Conservation (phyloP, 2,329 filamentous ascomycete genomes). For the Diplodia intermedia region DNA sequence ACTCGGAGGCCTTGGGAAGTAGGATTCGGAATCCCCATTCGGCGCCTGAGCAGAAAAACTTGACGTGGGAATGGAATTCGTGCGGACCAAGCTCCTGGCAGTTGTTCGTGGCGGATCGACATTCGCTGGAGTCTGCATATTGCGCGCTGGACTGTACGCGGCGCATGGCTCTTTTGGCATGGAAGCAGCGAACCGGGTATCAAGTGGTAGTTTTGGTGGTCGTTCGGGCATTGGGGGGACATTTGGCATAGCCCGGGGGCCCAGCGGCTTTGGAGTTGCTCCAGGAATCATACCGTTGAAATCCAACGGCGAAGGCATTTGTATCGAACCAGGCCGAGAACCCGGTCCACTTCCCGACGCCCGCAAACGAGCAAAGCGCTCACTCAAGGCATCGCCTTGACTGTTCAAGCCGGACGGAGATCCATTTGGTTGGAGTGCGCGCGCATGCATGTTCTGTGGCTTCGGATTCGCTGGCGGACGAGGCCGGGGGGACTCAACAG, state of each 20-base stretch:
- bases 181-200: constrained; percentile 60
- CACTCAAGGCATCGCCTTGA: constrained; percentile 42
- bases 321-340: constrained; percentile 40
- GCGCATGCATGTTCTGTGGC: constrained; percentile 65
- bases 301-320: constrained; percentile 53
- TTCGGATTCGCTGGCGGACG: constrained; percentile 64
- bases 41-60: constrained; percentile 48
- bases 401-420: constrained; percentile 12
- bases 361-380: constrained; percentile 48
- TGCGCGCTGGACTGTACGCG: constrained; percentile 79
- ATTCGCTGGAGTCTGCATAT: constrained; percentile 69
- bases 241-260: constrained; percentile 53
- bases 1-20: constrained; percentile 46
- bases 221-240: constrained; percentile 41
- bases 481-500: constrained; percentile 38
- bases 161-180: constrained; percentile 76
- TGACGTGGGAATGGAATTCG: constrained; percentile 59
- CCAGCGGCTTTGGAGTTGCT: constrained; percentile 8
- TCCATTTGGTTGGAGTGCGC: constrained; percentile 18
- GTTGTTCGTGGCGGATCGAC: constrained; percentile 71
- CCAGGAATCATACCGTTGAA: constrained; percentile 39
- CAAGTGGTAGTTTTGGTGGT: constrained; percentile 57
- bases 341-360: neutral
- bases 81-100: constrained; percentile 68
- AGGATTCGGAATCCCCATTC: constrained; percentile 48